Evolutionary conservation across 78 protist genomes (phyloP).

Genomic region (Isochrysis galbana): DNA sequence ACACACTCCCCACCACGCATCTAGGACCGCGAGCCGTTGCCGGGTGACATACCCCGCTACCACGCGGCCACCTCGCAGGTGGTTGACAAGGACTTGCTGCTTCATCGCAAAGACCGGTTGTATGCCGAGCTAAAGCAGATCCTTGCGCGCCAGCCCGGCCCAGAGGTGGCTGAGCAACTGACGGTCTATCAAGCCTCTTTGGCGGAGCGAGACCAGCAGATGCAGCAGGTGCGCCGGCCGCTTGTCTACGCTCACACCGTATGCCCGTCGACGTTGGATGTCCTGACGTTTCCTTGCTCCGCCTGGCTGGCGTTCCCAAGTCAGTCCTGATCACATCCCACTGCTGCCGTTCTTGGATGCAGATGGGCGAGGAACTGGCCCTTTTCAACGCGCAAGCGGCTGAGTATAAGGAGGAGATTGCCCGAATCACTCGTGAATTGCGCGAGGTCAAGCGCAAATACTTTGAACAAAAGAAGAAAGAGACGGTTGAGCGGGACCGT

Average conservation of each 20-base stretch:
- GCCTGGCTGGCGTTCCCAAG: too few relatives aligned
- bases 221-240: too few relatives aligned
- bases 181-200: conserved; percentile 46
- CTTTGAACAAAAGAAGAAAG: conserved; percentile 54
- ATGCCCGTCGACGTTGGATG: too few relatives aligned
- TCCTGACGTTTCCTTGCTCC: too few relatives aligned
- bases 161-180: conserved; percentile 78
- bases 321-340: too few relatives aligned
- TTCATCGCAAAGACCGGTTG: conserved; percentile 83
- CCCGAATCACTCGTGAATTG: conserved; percentile 64
- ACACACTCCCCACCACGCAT: too few relatives aligned
- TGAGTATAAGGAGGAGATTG: conserved; percentile 58
- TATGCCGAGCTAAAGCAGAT: conserved; percentile 78
- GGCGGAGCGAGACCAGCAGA: conserved; percentile 49
- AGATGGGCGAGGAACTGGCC: conserved; percentile 70
- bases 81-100: conserved; percentile 73
- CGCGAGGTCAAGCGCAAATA: conserved; percentile 48
- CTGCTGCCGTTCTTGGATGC: too few relatives aligned
- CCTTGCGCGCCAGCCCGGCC: conserved; percentile 85
- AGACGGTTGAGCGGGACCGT: not conserved
- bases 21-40: too few relatives aligned
- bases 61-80: too few relatives aligned
- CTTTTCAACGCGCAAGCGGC: conserved; percentile 31
- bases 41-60: too few relatives aligned
- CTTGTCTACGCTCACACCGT: too few relatives aligned